These are phyloP conservation scores for Aspergillus sclerotialis DNA, from an alignment of 2,329 filamentous ascomycete genomes.

Conservation along the genomic window DNA sequence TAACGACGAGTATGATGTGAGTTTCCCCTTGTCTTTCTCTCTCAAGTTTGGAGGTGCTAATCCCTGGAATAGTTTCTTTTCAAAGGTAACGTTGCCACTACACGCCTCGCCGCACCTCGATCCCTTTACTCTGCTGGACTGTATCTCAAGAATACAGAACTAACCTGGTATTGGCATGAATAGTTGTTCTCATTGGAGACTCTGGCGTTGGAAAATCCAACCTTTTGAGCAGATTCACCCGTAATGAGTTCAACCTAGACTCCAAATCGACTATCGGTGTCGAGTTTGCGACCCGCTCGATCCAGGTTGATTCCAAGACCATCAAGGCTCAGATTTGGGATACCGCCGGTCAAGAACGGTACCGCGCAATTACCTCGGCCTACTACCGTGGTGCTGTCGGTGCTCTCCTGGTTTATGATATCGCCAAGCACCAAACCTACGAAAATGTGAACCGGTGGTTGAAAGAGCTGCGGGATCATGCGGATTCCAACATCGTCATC, in stretches of 20 bases:
- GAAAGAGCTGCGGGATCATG: slow-evolving; percentile 96
- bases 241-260: slow-evolving; percentile 99
- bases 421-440: slow-evolving; percentile 99
- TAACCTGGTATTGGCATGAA: slow-evolving; percentile 11
- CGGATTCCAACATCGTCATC: slow-evolving; percentile 98
- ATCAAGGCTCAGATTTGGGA: slow-evolving; percentile 99
- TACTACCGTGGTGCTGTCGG: slow-evolving; percentile 98
- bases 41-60: slow-evolving; percentile 12
- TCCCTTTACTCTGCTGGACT: slow-evolving; percentile 5
- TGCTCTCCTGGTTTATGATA: slow-evolving; percentile 96
- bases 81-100: slow-evolving; percentile 63
- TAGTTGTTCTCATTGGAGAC: slow-evolving; percentile 98
- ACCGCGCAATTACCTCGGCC: slow-evolving; percentile 96
- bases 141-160: slow-evolving; percentile 11
- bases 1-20: slow-evolving; percentile 99
- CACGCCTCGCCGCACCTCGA: slow-evolving; percentile 12
- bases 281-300: slow-evolving; percentile 96
- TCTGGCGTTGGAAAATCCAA: slow-evolving; percentile 99
- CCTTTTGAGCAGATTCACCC: slow-evolving; percentile 97
- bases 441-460: slow-evolving; percentile 98
- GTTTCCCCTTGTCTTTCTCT: slow-evolving; percentile 28
- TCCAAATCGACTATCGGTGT: slow-evolving; percentile 99
- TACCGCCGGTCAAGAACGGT: slow-evolving; percentile 96
- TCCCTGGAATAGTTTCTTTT: slow-evolving; percentile 73
- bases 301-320: slow-evolving; percentile 98